Conservation (phyloP, 2,329 filamentous ascomycete genomes). For the Teratosphaeria nubilosa region DNA sequence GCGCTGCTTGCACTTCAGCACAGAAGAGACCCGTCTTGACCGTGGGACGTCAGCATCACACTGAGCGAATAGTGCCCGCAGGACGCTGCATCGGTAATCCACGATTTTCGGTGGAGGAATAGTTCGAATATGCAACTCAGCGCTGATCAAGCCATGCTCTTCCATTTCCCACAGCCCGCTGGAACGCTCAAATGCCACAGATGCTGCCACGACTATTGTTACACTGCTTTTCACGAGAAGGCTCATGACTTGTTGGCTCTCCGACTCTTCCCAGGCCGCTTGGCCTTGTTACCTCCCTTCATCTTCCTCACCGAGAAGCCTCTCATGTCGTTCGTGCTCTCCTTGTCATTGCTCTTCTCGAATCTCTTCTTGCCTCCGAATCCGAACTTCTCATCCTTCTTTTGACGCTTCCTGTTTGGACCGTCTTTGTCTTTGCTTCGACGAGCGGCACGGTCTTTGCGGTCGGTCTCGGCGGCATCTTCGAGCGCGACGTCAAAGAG, state of each 20-base stretch:
- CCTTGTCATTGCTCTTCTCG: slow-evolving; percentile 80
- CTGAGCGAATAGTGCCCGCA: background rate
- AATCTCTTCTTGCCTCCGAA: slow-evolving; percentile 94
- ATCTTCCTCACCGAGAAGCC: slow-evolving; percentile 77
- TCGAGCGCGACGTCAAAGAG: slow-evolving; percentile 88
- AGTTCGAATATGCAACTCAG: background rate
- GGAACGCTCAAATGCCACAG: background rate
- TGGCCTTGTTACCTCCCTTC: slow-evolving; percentile 45
- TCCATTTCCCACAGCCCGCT: background rate
- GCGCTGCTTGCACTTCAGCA: background rate
- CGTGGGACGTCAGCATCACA: background rate
- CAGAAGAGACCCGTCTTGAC: background rate
- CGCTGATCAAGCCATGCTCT: background rate
- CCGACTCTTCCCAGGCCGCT: slow-evolving; percentile 33
- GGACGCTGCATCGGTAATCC: background rate
- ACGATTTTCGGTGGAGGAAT: background rate
- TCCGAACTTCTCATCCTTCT: slow-evolving; percentile 91
- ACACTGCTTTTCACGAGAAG: background rate
- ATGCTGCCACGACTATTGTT: background rate
- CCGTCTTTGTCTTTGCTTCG: slow-evolving; percentile 29
- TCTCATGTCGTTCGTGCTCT: slow-evolving; percentile 69
- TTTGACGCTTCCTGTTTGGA: slow-evolving; percentile 65
- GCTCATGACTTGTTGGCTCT: slow-evolving; percentile 14
- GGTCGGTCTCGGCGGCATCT: slow-evolving; percentile 44
- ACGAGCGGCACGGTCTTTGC: slow-evolving; percentile 32